Percentiles rank a stretch among this genome's conserved stretches.
phyloP scores from a whole-genome alignment of 2,329 filamentous ascomycete species.

The Aspergillus sojae region DNA sequence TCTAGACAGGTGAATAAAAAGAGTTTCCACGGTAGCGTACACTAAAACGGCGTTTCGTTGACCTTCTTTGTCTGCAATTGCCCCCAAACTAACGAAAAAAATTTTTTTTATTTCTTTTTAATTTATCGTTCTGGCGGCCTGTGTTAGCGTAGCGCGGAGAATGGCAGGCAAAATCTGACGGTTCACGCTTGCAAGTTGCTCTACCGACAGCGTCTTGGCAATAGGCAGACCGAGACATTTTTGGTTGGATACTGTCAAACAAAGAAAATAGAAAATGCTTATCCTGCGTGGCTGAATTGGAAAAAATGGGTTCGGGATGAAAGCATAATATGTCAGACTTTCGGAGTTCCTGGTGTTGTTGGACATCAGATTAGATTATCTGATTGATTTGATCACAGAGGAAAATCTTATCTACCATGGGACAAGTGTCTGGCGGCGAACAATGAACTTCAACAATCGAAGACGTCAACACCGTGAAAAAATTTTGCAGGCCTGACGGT shows the following conservation, averaged over 20 bases:
- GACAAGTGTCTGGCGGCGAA: background rate
- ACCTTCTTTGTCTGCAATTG: background rate
- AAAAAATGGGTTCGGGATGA: background rate
- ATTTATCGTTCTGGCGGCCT: background rate
- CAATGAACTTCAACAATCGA: background rate
- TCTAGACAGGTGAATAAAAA: background rate
- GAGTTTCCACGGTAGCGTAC: background rate
- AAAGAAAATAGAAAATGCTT: background rate
- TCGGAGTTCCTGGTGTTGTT: background rate
- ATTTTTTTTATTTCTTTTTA: background rate
- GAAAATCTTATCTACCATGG: background rate
- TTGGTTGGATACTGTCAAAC: too few relatives aligned
- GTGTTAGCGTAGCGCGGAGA: background rate
- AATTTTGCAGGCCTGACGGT: background rate
- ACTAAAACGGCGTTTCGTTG: background rate
- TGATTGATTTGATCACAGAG: constrained; percentile 1
- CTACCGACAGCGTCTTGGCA: background rate
- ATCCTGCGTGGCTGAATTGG: background rate
- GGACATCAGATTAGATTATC: constrained; percentile 5
- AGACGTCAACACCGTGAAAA: background rate
- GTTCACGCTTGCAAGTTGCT: background rate
- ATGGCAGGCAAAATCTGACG: background rate
- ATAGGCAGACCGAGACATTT: background rate
- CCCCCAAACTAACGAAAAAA: background rate
- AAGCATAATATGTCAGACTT: background rate